Base-by-base conservation (phyloP, 2,329 filamentous ascomycete genomes). In the Colletotrichum horii region DNA sequence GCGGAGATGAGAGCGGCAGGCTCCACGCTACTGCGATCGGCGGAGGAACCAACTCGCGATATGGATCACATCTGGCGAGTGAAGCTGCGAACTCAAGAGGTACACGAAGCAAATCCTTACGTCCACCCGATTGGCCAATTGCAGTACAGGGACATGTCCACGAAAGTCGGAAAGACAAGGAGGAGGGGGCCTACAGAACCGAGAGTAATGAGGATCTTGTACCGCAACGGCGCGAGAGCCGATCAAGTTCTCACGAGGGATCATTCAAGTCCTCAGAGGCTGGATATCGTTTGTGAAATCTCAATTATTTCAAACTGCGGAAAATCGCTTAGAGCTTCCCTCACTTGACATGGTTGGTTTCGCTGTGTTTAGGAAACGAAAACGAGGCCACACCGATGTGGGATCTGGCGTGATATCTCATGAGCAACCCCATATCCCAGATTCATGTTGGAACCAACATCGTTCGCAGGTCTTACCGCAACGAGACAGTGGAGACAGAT, bases 21-120 rank as follows among this genome's bases (percentile, higher is more conserved):
- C 55, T 62, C 36, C 67, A 62, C 24, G 32, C 67, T 15, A 70
- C 56, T 19, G 34, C 24, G 24, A 62, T 70, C 26, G 67, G 26
- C 8, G 34, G 26, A 34, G 55, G 24, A 22, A 34, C 34, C 56
- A 70, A 15, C 26, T 30, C 56, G 55, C 36, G 55, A 24, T 22
- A 24, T 14, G 55, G n/a, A 24, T 61, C 67, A 12, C 56, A 60
- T 19, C 26, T 70, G 32, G 32, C 32, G 19, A 61, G 67, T 36
- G 67, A 36, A 5, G 19, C 34, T 11, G 24, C 52, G 38, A 43
- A 48, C 2, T 62, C 67, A 2, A 48, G 38, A 26, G 26, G 32
- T 14, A 43, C 34, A 12, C 55, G 67, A 43, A 56, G 19, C 8
- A 36, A 56, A 11, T 43, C 55, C 8, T 6, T 32, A 24, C n/a